Conservation (phyloP, 2,329 filamentous ascomycete genomes). For the Mycosphaerelloides madeirae region DNA sequence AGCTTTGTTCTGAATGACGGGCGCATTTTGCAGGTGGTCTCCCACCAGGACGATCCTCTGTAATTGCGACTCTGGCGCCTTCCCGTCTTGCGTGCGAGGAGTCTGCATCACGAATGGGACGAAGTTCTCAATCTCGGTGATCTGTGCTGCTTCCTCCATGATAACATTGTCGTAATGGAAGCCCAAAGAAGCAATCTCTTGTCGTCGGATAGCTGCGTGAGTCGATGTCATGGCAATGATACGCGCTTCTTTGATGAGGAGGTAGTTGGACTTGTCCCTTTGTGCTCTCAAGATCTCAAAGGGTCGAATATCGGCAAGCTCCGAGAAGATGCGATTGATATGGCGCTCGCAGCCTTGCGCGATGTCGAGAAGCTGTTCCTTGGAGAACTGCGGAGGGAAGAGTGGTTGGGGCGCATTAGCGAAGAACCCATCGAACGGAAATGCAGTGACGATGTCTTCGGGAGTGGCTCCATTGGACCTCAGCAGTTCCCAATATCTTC, state of each 20-base stretch:
- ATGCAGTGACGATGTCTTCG: constrained; percentile 62
- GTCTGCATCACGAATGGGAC: constrained; percentile 91
- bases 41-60: constrained; percentile 89
- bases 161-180: constrained; percentile 97
- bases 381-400: constrained; percentile 63
- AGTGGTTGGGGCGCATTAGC: constrained; percentile 79
- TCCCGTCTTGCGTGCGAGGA: constrained; percentile 18
- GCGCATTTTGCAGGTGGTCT: constrained; percentile 95
- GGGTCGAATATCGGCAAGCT: constrained; percentile 86
- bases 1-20: constrained; percentile 88
- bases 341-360: constrained; percentile 83
- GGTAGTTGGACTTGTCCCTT: constrained; percentile 91
- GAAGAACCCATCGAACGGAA: constrained; percentile 88
- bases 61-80: constrained; percentile 61
- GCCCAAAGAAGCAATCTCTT: constrained; percentile 84
- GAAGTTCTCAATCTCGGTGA: constrained; percentile 96
- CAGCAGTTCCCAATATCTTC: constrained; percentile 68
- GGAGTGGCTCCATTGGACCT: constrained; percentile 44
- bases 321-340: constrained; percentile 82
- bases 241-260: constrained; percentile 90
- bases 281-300: constrained; percentile 90
- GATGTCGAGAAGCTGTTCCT: constrained; percentile 67
- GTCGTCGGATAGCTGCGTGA: constrained; percentile 87
- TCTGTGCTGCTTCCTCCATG: constrained; percentile 97
- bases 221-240: constrained; percentile 99